Evolutionary conservation across 78 protist species (phyloP), one percentile per base, ranked within the genome.

Genomic region (Pelomyxa schiedti): DNA sequence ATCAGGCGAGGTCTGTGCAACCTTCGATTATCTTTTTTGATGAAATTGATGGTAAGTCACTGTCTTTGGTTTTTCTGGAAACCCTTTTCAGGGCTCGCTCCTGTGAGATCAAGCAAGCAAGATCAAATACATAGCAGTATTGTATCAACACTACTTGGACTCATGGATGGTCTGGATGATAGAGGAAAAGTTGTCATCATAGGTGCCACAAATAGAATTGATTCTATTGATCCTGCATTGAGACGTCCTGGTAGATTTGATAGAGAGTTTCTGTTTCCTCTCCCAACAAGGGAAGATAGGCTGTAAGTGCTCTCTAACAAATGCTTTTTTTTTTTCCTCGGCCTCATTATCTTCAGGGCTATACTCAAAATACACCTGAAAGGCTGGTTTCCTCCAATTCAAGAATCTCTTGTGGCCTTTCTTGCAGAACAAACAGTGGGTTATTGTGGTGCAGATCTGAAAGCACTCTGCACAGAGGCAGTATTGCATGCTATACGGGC

Each of bases 21-120:
- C 99, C 99, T 8, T 90, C 99, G 8, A 97, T 98, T 78, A 98
- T 98, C 77, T 98, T 98, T 79, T 95, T 98, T 99, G 99, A 98
- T 75, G 99, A 98, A 75, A 91, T 98, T 78, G 99, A 98, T 82
- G 81, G 93, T 1, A 95, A 72, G 76, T 58, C 71, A 4, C 88
- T 93, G 90, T 85, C 92, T 93, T 29, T 16, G 75, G 47, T 72
- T 91, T 35, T 98, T 74, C 98, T 94, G 24, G 52, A 77, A 16
- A 3, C 86, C 36, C 83, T 92, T 41, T 64, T 75, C 39, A 94
- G 89, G 41, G 30, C 86, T 47, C 71, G 76, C 28, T 83, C 91
- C 24, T 86, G 94, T 30, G 93, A 94, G 36, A 96, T 93, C 78
- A 58, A 80, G 35, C 96, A 92, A 77, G 90, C 85, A 24, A 35